phyloP scores from a whole-genome alignment of 257 asterid species.

The Solanum megistacrolobum region DNA sequence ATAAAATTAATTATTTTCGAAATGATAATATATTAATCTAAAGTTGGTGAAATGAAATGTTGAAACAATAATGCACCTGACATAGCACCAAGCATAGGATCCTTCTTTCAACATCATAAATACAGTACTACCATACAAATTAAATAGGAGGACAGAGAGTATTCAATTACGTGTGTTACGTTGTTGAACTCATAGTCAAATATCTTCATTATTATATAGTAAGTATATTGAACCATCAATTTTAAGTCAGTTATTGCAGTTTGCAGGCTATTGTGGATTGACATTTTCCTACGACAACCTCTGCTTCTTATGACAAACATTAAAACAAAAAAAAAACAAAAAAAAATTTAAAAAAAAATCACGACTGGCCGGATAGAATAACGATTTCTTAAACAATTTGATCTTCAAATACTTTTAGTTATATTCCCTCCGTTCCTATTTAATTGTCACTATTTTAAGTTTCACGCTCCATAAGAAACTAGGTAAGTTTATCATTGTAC shows the following conservation, averaged over 20 bases:
- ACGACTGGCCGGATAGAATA: neutral
- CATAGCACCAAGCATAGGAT: neutral
- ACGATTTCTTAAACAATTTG: neutral
- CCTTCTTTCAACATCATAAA: neutral
- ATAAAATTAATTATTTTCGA: no score
- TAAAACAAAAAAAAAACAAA: neutral
- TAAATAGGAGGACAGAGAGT: neutral
- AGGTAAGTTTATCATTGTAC: no score
- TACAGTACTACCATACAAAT: neutral
- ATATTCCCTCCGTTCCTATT: neutral
- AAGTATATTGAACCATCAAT: neutral
- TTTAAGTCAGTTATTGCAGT: neutral
- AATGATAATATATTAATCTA: neutral
- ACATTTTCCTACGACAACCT: neutral
- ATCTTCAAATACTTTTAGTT: neutral
- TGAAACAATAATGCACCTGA: neutral
- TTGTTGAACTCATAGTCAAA: neutral
- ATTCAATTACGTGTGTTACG: neutral
- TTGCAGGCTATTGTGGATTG: neutral
- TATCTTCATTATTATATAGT: neutral
- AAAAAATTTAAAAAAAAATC: neutral
- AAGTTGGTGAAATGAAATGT: neutral
- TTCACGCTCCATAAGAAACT: no score
- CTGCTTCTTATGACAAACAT: neutral
- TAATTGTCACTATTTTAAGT: no score